Base-by-base conservation (phyloP, 2,329 filamentous ascomycete species). In the Aspergillus fumigatiaffinis region DNA sequence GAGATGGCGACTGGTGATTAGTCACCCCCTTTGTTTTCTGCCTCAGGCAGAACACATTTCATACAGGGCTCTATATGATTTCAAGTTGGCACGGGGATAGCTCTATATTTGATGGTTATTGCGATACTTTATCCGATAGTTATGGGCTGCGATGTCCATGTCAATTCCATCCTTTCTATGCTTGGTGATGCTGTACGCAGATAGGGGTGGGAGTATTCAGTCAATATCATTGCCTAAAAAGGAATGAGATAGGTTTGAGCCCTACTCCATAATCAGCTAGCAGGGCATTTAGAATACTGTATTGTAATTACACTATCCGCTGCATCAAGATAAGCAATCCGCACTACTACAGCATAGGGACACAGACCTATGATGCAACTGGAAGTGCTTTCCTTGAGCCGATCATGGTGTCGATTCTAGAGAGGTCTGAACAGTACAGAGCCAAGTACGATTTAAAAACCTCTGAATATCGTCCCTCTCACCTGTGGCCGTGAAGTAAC, bases 211-310 rank as follows among this genome's bases (percentile, higher is more conserved):
- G 14, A n/a, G 14, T 38, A 7, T 38, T 38, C 14, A 17, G 32
- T 14, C 35, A 21, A 46, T 38, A 32, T 52, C 38, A 25, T 58
- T 54, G 49, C 56, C 61, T 23, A 47, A 54, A 59, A 49, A 17
- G 32, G 59, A 50, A 55, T 57, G 55, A 55, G 20, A 17, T 65
- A 65, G 63, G 63, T 63, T 59, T 65, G 57, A 58, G 60, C 61
- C 63, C 63, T 63, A 47, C 44, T 47, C 12, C 14, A 25, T 47
- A 60, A 21, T 28, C 20, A 52, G n/a, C 10, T 7, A 23, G 12
- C 8, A 29, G 53, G 32, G 47, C 53, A 20, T 46, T 42, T 51
- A 49, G 23, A n/a, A 25, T 54, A 46, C 42, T 10, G 54, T 56
- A 52, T 52, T 56, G 54, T 52, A 52, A 52, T 38, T 29, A 44